Evolutionary conservation across 768 basidiomycete species (phyloP).

Genomic region (Mycena vitilis): DNA sequence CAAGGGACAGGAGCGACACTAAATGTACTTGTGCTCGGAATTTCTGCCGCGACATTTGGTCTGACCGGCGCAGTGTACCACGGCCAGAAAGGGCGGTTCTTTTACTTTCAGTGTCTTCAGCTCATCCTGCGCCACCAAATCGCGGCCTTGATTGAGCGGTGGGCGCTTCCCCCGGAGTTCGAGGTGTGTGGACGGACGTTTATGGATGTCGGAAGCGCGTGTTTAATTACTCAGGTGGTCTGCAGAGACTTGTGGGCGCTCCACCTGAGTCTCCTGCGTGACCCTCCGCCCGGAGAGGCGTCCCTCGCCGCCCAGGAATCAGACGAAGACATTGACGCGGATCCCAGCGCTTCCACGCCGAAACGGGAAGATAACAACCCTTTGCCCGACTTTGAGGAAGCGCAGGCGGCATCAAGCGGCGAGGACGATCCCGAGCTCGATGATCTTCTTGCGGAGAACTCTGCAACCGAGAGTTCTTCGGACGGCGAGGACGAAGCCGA

Average conservation of each 20-base stretch:
- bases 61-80: slow-evolving; percentile 74
- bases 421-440: slow-evolving; percentile 42
- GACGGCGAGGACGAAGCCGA: slow-evolving; percentile 46
- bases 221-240: slow-evolving; percentile 57
- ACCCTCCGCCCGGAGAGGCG: slow-evolving; percentile 72
- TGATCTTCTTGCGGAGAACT: slow-evolving; percentile 56
- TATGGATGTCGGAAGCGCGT: neutral
- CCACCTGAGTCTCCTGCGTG: slow-evolving; percentile 71
- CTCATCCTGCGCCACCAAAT: slow-evolving; percentile 84
- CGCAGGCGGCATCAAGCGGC: slow-evolving; percentile 38
- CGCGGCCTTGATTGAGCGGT: slow-evolving; percentile 63
- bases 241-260: slow-evolving; percentile 88
- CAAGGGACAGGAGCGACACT: slow-evolving; percentile 65
- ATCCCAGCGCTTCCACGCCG: slow-evolving; percentile 21
- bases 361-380: slow-evolving; percentile 4
- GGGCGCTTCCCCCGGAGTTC: slow-evolving; percentile 83
- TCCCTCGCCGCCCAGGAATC: slow-evolving; percentile 56
- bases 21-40: slow-evolving; percentile 52
- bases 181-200: slow-evolving; percentile 60
- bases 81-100: slow-evolving; percentile 79
- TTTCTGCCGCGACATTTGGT: slow-evolving; percentile 8
- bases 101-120: slow-evolving; percentile 89
- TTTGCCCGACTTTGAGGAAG: slow-evolving; percentile 1
- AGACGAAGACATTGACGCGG: slow-evolving; percentile 27
- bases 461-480: slow-evolving; percentile 52